Percentiles rank a stretch among this genome's conserved stretches.
Conservation (phyloP, 2,329 filamentous ascomycete genomes). For the Aspergillus piperis region DNA sequence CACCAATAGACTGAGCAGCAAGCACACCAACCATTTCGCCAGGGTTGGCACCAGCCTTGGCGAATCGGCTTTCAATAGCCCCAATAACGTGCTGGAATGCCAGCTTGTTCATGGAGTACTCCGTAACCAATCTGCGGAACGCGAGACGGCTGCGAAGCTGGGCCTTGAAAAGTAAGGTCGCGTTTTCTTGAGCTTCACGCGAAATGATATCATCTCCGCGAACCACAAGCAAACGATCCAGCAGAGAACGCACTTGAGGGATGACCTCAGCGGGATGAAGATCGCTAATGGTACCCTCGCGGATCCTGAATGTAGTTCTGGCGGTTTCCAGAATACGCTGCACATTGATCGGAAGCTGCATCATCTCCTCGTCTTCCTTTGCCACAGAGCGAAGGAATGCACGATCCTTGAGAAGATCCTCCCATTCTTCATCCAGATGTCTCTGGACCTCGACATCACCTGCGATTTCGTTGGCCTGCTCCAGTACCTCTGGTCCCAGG, state of each 20-base stretch:
- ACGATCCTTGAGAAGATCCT: slow-evolving; percentile 73
- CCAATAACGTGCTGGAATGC: slow-evolving; percentile 92
- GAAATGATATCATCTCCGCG: slow-evolving; percentile 83
- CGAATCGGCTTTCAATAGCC: slow-evolving; percentile 85
- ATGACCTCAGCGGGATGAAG: slow-evolving; percentile 86
- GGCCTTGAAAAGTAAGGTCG: slow-evolving; percentile 89
- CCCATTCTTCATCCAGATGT: slow-evolving; percentile 85
- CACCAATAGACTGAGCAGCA: slow-evolving; percentile 96
- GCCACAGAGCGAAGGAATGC: slow-evolving; percentile 71
- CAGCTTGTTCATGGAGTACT: slow-evolving; percentile 83
- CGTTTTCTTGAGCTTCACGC: slow-evolving; percentile 79
- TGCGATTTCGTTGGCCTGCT: slow-evolving; percentile 81
- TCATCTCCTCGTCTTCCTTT: slow-evolving; percentile 76
- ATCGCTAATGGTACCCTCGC: slow-evolving; percentile 81
- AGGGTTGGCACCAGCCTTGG: slow-evolving; percentile 79
- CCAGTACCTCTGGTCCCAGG: slow-evolving; percentile 70
- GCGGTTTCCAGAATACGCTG: slow-evolving; percentile 87
- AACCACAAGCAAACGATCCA: slow-evolving; percentile 79
- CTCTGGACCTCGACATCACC: slow-evolving; percentile 87
- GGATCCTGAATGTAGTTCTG: slow-evolving; percentile 86
- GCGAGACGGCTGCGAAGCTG: slow-evolving; percentile 85
- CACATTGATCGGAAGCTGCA: slow-evolving; percentile 92
- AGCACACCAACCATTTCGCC: slow-evolving; percentile 99
- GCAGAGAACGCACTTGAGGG: slow-evolving; percentile 70
- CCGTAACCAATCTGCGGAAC: slow-evolving; percentile 87